Base-by-base conservation (phyloP, 768 basidiomycete genomes). In the Gautieria morchelliformis region DNA sequence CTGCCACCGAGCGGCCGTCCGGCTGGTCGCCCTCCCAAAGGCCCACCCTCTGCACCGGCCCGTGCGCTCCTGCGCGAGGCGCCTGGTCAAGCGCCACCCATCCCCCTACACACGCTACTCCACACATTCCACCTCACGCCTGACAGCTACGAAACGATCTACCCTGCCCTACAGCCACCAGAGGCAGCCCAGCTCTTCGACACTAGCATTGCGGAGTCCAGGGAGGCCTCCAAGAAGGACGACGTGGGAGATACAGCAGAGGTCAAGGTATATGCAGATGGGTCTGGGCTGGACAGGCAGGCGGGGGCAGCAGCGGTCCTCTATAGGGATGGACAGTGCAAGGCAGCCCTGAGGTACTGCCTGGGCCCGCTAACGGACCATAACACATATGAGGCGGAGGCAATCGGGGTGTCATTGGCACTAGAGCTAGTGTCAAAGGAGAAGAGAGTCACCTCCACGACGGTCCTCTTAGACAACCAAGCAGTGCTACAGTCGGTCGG, bases 91-190 rank as follows among this genome's bases (percentile, higher is more conserved):
- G 12, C 59, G 60, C 35, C 40, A 47, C 30, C 52, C 53, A 4
- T 44, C 67, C 4, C 64, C 68, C 52, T 69, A 2, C 66, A 70
- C 39, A 20, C 59, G 10, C 30, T 68, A 2, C 52, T 66, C 51
- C 19, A 60, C 10, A 27, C 58, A 0, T 60, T 11, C n/a, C 17
- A 15, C 7, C 12, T 65, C 0, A 66, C 67, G 56, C 58, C 40
- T 63, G 60, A 59, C 45, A 5, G 40, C 1, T 1, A 48, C 1
- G 20, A 11, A 1, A 39, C 40, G 5, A n/a, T 24, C 0, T 19
- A 48, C 24, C 62, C 64, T 0, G n/a, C n/a, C n/a, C n/a, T n/a
- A n/a, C n/a, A n/a, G n/a, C n/a, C n/a, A n/a, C n/a, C n/a, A n/a
- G n/a, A n/a, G n/a, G 51, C 40, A 5, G 35, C 14, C 17, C 12